These are phyloP conservation scores for Ceratocystiopsis sp. DNA, from an alignment of 2,329 filamentous ascomycete species.

Conservation along the genomic window DNA sequence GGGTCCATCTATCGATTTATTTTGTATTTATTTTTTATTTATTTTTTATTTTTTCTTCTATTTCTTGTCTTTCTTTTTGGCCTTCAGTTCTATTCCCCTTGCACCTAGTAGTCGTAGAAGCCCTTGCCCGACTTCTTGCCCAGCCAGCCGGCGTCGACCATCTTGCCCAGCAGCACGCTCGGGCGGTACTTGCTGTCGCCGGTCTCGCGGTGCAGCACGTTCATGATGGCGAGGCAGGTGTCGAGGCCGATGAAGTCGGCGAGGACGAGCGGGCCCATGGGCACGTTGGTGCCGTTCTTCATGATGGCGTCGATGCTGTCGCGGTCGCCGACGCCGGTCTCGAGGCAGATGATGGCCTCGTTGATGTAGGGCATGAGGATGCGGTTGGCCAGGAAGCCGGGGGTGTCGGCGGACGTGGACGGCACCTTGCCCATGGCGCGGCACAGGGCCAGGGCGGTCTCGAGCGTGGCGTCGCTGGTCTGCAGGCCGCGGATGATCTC, in stretches of 20 bases:
- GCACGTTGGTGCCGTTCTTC: conserved; percentile 98
- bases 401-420: conserved; percentile 73
- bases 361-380: conserved; percentile 99
- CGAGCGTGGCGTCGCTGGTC: conserved; percentile 66
- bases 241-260: conserved; percentile 97
- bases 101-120: conserved; percentile 65
- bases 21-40: too few relatives aligned
- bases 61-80: background rate
- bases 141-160: conserved; percentile 95
- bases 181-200: conserved; percentile 94
- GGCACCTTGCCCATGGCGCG: conserved; percentile 85
- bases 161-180: conserved; percentile 71
- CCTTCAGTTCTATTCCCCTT: background rate
- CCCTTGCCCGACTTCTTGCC: conserved; percentile 96
- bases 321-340: conserved; percentile 74
- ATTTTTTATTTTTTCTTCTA: too few relatives aligned
- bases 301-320: conserved; percentile 96
- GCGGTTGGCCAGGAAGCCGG: conserved; percentile 88
- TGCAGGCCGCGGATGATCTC: conserved; percentile 94
- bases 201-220: conserved; percentile 76
- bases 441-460: conserved; percentile 72
- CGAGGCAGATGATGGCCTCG: conserved; percentile 88
- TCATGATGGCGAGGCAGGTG: conserved; percentile 94
- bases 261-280: conserved; percentile 86
- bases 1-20: background rate